Conservation (phyloP, 768 basidiomycete genomes). For the Rickenella mellea region DNA sequence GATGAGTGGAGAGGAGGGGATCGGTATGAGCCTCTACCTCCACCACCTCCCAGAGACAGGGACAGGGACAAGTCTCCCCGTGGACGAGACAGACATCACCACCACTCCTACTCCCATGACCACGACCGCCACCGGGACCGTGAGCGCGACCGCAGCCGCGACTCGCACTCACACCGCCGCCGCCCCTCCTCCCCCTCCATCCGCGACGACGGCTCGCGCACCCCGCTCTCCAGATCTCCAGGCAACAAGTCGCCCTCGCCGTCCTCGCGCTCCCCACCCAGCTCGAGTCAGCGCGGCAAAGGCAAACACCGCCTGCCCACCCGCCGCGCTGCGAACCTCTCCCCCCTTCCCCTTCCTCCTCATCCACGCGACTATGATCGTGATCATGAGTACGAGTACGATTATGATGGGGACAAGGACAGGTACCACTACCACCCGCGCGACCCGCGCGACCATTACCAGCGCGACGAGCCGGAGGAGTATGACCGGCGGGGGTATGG, state of each 20-base stretch:
- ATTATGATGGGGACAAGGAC: constrained; percentile 14
- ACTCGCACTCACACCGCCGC: constrained; percentile 31
- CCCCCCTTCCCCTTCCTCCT: constrained; percentile 12
- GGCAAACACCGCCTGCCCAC: constrained; percentile 22
- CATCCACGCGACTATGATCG: constrained; percentile 17
- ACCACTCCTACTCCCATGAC: constrained; percentile 13
- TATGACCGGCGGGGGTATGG: no score
- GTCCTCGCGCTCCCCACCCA: constrained; percentile 16
- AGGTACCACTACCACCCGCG: constrained; percentile 5
- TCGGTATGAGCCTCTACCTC: no score
- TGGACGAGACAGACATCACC: constrained; percentile 17
- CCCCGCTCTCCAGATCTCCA: constrained; percentile 9
- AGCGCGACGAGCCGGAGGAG: neutral
- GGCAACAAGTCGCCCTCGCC: constrained; percentile 8
- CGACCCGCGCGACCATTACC: constrained; percentile 2
- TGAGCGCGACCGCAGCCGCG: constrained; percentile 18
- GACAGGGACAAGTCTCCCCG: constrained; percentile 19
- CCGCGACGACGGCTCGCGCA: constrained; percentile 16
- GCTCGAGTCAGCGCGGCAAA: constrained; percentile 10
- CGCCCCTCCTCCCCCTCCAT: constrained; percentile 20
- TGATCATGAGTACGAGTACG: constrained; percentile 12
- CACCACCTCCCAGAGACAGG: constrained; percentile 15
- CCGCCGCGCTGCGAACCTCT: constrained; percentile 10
- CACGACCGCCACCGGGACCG: constrained; percentile 16
- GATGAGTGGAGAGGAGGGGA: no score